Percentiles rank a stretch among this genome's conserved stretches.
These are phyloP conservation scores for Cyberlindnera meyerae DNA, from an alignment of 805 yeast genomes.

Conservation along the genomic window DNA sequence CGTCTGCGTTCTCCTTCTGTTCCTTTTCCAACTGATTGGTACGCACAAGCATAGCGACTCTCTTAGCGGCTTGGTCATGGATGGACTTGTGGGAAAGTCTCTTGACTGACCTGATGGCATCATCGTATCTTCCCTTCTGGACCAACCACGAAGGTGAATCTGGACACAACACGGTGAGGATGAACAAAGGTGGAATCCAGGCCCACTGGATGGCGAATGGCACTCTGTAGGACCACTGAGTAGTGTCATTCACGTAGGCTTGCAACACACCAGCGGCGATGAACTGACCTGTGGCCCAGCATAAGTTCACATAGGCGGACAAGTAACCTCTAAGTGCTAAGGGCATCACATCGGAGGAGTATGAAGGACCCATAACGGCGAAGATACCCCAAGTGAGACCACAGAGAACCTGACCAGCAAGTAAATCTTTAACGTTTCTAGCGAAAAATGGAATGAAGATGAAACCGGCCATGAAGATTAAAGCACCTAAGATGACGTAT, in stretches of 20 bases:
- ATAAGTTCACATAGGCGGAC: constrained; percentile 36
- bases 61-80: constrained; percentile 15
- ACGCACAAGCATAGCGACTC: constrained; percentile 19
- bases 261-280: constrained; percentile 46
- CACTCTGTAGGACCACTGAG: constrained; percentile 40
- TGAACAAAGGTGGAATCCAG: constrained; percentile 47
- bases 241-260: constrained; percentile 27
- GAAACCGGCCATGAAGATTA: constrained; percentile 31
- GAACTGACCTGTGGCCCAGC: constrained; percentile 48
- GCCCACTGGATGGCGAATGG: constrained; percentile 61
- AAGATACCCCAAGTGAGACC: constrained; percentile 42
- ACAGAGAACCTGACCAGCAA: constrained; percentile 38
- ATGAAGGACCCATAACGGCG: constrained; percentile 34
- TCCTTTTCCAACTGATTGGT: constrained; percentile 18
- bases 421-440: constrained; percentile 29
- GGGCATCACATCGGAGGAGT: constrained; percentile 41
- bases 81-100: constrained; percentile 18
- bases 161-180: constrained; percentile 43
- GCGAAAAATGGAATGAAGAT: constrained; percentile 40
- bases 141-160: constrained; percentile 58
- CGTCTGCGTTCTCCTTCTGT: constrained; percentile 4
- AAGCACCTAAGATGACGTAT: constrained; percentile 28
- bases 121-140: constrained; percentile 34
- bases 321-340: constrained; percentile 35
- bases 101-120: constrained; percentile 37